A percentile compares a stretch with the other conserved stretches of the same genome.
Evolutionary conservation across 1,284 basidiomycete genomes (phyloP).

Genomic region (Apiotrichum gracile): DNA sequence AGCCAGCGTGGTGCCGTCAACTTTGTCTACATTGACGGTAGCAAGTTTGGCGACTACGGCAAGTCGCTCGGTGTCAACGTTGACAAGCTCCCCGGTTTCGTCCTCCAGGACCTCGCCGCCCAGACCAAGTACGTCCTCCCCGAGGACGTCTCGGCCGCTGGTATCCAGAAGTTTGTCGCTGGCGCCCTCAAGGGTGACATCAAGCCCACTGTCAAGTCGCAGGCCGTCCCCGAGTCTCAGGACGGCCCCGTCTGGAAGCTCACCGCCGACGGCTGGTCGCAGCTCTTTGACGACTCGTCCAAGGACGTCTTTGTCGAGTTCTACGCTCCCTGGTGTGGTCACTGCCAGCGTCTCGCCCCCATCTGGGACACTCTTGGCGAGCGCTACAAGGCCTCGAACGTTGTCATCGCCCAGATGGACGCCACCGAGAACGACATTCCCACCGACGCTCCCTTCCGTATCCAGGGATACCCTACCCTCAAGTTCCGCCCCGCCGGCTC

Average conservation of each 20-base stretch:
- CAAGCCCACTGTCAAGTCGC: constrained; percentile 81
- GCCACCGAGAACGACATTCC: constrained; percentile 96
- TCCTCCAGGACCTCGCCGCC: constrained; percentile 76
- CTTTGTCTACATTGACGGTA: constrained; percentile 97
- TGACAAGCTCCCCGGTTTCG: constrained; percentile 87
- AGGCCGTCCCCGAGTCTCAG: constrained; percentile 77
- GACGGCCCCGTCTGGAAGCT: constrained; percentile 76
- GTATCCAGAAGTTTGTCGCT: constrained; percentile 57
- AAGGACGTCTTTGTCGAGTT: constrained; percentile 98
- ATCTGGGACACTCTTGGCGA: constrained; percentile 89
- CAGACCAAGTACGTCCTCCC: constrained; percentile 88
- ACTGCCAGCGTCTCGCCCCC: constrained; percentile 68
- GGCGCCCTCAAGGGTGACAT: constrained; percentile 70
- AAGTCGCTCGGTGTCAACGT: constrained; percentile 80
- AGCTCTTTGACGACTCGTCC: constrained; percentile 73
- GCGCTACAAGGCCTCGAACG: constrained; percentile 72
- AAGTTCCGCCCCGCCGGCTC: constrained; percentile 93
- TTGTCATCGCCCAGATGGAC: constrained; percentile 92
- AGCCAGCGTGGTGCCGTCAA: constrained; percentile 82
- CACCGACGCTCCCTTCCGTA: constrained; percentile 72
- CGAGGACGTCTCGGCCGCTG: constrained; percentile 50
- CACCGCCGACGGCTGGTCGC: constrained; percentile 85
- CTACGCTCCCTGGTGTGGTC: constrained; percentile 84
- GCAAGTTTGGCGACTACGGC: constrained; percentile 92
- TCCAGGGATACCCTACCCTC: constrained; percentile 82